Base-by-base conservation (phyloP, 2,329 filamentous ascomycete species). In the Graphium sp. region DNA sequence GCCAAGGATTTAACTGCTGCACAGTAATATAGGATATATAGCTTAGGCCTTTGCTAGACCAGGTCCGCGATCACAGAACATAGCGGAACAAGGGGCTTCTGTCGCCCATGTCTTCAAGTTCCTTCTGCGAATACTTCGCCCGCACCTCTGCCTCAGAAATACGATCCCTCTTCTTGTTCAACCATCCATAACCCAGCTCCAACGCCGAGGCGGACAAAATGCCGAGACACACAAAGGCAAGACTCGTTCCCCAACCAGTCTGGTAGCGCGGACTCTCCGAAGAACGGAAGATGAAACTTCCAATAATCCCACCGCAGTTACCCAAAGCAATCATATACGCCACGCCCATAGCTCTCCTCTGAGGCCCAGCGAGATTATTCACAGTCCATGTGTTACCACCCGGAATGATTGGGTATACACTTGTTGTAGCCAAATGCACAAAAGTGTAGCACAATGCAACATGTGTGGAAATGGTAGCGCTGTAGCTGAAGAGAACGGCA, bases 381-480 rank as follows among this genome's bases (percentile, higher is more conserved):
- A 49, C 37, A 7, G 45, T 50, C 51, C 51, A 55, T 2, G 50
- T 44, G 13, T 45, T 50, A 7, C 37, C 44, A 4, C 42, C 48
- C 2, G 51, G 50, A 6, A 37, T 22, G 8, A 43, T 40, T 1
- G 50, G 50, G 12, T 54, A 54, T 32, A 53, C 42, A 16, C 54
- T 51, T 7, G 53, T 44, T 18, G 48, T 50, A 1, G 52, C 48
- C 12, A 56, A 35, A 21, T 46, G 46, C n/a, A 55, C 44, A 2
- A 44, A 48, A 21, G 52, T 49, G 35, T 55, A 54, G 29, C 47
- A 49, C 1, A 48, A 36, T 13, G 45, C 44, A n/a, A 55, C 43
- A 28, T 54, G 49, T n/a, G 40, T 37, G 11, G 39, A 28, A 10
- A 53, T 46, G 8, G 47, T 32, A 9, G 38, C 46, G 2, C 44